Conservation (phyloP, 2,329 filamentous ascomycete genomes). For the Alternaria sp. region DNA sequence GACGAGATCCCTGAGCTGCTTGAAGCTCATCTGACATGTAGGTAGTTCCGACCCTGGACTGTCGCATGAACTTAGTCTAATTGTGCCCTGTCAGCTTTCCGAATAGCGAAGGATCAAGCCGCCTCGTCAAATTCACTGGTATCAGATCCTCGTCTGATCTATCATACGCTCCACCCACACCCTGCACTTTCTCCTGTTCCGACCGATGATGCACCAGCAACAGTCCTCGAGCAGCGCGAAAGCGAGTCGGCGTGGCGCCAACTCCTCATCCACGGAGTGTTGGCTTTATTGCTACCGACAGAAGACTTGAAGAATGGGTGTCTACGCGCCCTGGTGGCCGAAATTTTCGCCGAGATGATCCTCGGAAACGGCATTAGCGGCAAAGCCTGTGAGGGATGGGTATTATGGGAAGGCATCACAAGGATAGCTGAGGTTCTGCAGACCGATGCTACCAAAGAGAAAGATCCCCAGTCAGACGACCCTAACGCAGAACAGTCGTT, state of each 20-base stretch:
- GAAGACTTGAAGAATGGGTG: slow-evolving; percentile 91
- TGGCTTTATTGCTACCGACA: slow-evolving; percentile 86
- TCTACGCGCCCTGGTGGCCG: slow-evolving; percentile 80
- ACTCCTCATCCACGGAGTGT: slow-evolving; percentile 80
- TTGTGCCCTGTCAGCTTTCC: slow-evolving; percentile 68
- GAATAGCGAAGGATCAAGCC: slow-evolving; percentile 67
- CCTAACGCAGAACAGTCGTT: slow-evolving; percentile 36
- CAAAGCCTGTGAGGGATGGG: slow-evolving; percentile 85
- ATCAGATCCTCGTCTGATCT: slow-evolving; percentile 72
- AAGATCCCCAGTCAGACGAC: slow-evolving; percentile 40
- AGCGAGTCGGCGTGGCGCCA: slow-evolving; percentile 88
- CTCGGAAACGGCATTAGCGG: slow-evolving; percentile 82
- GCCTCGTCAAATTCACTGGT: slow-evolving; percentile 67
- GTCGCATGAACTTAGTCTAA: slow-evolving; percentile 36
- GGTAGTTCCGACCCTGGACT: slow-evolving; percentile 38
- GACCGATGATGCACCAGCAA: slow-evolving; percentile 59
- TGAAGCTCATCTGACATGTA: slow-evolving; percentile 81
- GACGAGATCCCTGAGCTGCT: slow-evolving; percentile 88
- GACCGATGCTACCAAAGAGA: slow-evolving; percentile 41
- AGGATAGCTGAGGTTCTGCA: slow-evolving; percentile 68
- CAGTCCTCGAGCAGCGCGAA: slow-evolving; percentile 68
- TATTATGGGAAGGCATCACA: slow-evolving; percentile 84
- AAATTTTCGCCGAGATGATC: slow-evolving; percentile 90
- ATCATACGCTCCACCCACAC: slow-evolving; percentile 84
- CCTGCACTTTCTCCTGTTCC: slow-evolving; percentile 83